A percentile compares a stretch with the other conserved stretches of the same genome.
These are phyloP conservation scores for Cyberlindnera mississippiensis DNA, from an alignment of 805 yeast species.

Conservation along the genomic window DNA sequence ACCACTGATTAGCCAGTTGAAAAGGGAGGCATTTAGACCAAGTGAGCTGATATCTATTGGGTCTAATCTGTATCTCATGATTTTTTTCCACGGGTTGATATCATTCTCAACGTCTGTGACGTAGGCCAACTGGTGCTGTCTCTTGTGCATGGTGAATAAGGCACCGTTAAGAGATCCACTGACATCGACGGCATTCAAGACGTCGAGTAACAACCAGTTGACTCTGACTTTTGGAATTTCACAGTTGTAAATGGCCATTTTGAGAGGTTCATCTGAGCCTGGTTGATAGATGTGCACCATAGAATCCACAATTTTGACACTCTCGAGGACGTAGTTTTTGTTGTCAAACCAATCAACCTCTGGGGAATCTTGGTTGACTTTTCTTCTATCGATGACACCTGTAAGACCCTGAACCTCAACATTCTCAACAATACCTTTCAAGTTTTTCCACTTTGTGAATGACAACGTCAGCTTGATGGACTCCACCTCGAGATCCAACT, in stretches of 20 bases:
- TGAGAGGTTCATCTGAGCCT: conserved; percentile 23
- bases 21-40: conserved; percentile 31
- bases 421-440: conserved; percentile 77
- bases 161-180: conserved; percentile 75
- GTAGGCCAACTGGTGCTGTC: conserved; percentile 54
- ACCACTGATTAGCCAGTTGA: conserved; percentile 72
- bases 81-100: conserved; percentile 44
- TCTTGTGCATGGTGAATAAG: conserved; percentile 70
- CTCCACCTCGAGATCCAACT: conserved; percentile 77
- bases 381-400: conserved; percentile 73
- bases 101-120: conserved; percentile 36
- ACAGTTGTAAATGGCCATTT: conserved; percentile 59
- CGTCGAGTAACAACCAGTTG: conserved; percentile 56
- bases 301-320: conserved; percentile 49
- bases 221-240: conserved; percentile 59
- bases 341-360: conserved; percentile 32
- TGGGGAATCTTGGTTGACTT: conserved; percentile 16
- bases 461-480: conserved; percentile 76
- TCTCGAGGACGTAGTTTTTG: conserved; percentile 37
- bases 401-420: conserved; percentile 77
- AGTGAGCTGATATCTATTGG: conserved; percentile 35
- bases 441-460: conserved; percentile 80
- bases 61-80: conserved; percentile 43
- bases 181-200: conserved; percentile 64
- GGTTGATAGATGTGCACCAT: conserved; percentile 35